Conservation (phyloP, 164 flowering plant genomes). For the Umbellularia californica region DNA sequence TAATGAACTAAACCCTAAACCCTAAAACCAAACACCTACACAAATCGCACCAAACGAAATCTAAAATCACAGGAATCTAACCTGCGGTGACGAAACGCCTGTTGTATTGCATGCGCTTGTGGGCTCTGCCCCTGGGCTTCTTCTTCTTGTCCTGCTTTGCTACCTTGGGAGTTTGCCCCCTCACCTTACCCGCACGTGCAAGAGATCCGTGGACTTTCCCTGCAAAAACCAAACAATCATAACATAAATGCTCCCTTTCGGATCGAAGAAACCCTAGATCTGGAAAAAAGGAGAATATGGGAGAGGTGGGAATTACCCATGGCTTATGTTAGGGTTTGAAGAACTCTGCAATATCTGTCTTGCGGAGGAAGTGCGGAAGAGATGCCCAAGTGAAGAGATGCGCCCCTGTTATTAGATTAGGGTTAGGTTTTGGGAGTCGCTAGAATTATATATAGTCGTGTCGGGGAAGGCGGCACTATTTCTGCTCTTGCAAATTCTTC, state of each 20-base stretch:
- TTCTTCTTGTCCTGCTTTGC: slow-evolving; percentile 95
- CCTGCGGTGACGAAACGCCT: slow-evolving; percentile 94
- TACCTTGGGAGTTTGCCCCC: slow-evolving; percentile 87
- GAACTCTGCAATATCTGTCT: neutral
- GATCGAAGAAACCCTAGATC: neutral
- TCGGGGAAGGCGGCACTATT: too few species aligned
- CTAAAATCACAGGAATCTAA: slow-evolving; percentile 11
- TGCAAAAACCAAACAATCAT: slow-evolving; percentile 18
- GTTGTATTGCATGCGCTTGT: slow-evolving; percentile 92
- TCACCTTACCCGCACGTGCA: slow-evolving; percentile 97
- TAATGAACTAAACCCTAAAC: too few species aligned
- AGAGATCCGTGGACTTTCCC: slow-evolving; percentile 92
- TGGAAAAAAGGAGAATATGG: neutral
- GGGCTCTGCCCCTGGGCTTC: slow-evolving; percentile 88
- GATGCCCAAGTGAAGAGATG: neutral
- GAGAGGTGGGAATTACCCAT: slow-evolving; percentile 3
- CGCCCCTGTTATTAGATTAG: neutral
- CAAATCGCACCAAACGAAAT: too few species aligned
- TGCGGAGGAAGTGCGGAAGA: neutral
- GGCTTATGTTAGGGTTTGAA: neutral
- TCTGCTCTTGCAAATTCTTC: too few species aligned
- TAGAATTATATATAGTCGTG: too few species aligned
- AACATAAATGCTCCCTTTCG: neutral
- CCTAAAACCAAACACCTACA: too few species aligned
- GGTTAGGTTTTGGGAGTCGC: neutral